Conservation (phyloP, 768 basidiomycete genomes). For the Dictyophora rubrovolvata region DNA sequence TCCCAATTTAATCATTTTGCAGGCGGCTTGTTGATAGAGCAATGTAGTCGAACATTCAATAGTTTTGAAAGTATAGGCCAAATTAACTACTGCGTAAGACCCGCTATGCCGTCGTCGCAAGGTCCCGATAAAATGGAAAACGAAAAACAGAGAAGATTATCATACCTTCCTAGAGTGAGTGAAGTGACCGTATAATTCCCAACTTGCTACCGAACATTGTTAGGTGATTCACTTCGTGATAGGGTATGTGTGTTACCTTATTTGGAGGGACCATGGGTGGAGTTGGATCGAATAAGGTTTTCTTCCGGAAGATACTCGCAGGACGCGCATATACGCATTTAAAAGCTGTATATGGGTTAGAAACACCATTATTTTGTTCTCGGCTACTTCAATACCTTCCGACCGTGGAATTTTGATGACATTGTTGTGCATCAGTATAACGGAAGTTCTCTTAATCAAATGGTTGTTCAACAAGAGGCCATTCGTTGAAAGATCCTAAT, state of each 20-base stretch:
- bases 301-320: constrained; percentile 38
- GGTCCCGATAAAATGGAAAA: not conserved
- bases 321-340: constrained; percentile 47
- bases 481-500: constrained; percentile 67
- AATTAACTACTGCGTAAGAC: constrained; percentile 73
- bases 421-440: constrained; percentile 74
- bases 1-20: constrained; percentile 59
- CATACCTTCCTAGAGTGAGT: constrained; percentile 57
- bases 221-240: not conserved
- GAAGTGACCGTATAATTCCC: constrained; percentile 66
- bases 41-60: constrained; percentile 19
- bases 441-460: constrained; percentile 51
- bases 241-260: constrained; percentile 32
- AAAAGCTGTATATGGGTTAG: constrained; percentile 36
- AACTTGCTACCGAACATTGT: constrained; percentile 28
- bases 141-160: not conserved
- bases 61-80: constrained; percentile 30
- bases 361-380: not conserved
- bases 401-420: constrained; percentile 56
- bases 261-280: constrained; percentile 43
- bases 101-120: constrained; percentile 27
- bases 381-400: constrained; percentile 32
- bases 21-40: constrained; percentile 71
- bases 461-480: constrained; percentile 64
- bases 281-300: constrained; percentile 50